Evolutionary conservation across 306 rosid genomes (phyloP).

Genomic region (Vachellia pachyceras): DNA sequence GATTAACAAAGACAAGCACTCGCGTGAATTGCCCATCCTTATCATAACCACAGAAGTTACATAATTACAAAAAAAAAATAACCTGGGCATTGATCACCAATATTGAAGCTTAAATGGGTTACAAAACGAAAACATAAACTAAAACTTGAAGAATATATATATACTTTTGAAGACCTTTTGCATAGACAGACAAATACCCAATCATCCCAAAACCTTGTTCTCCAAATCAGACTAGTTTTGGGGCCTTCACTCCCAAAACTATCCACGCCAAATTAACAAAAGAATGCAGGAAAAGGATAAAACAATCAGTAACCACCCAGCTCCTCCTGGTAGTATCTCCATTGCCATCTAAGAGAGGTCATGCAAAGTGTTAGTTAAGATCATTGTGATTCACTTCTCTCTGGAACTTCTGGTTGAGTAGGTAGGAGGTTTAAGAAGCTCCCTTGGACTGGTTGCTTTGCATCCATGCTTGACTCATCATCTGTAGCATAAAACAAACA

Average conservation of each 20-base stretch:
- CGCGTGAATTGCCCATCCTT: slow-evolving; percentile 41
- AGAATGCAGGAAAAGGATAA: slow-evolving; percentile 47
- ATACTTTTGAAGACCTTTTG: slow-evolving; percentile 48
- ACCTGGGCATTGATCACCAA: slow-evolving; percentile 40
- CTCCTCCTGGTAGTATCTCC: slow-evolving; percentile 38
- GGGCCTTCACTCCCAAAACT: slow-evolving; percentile 53
- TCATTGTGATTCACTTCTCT: slow-evolving; percentile 62
- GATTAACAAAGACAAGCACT: slow-evolving; percentile 28
- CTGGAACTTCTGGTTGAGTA: slow-evolving; percentile 76
- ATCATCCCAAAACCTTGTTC: slow-evolving; percentile 52
- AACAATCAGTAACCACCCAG: slow-evolving; percentile 40
- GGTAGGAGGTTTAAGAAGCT: slow-evolving; percentile 85
- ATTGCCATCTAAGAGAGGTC: slow-evolving; percentile 45
- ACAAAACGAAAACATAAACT: slow-evolving; percentile 55
- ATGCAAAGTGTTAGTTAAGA: slow-evolving; percentile 44
- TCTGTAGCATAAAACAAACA: slow-evolving; percentile 51
- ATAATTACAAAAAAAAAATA: slow-evolving; percentile 57
- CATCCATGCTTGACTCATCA: slow-evolving; percentile 64
- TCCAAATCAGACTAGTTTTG: slow-evolving; percentile 51
- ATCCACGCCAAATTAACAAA: slow-evolving; percentile 53
- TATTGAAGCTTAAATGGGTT: slow-evolving; percentile 42
- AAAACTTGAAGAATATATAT: slow-evolving; percentile 62
- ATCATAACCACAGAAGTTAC: too few species aligned
- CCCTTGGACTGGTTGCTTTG: slow-evolving; percentile 72
- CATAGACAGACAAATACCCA: slow-evolving; percentile 49